These are phyloP conservation scores for Penicillium sp. DNA, from an alignment of 2,329 filamentous ascomycete species.

Conservation along the genomic window DNA sequence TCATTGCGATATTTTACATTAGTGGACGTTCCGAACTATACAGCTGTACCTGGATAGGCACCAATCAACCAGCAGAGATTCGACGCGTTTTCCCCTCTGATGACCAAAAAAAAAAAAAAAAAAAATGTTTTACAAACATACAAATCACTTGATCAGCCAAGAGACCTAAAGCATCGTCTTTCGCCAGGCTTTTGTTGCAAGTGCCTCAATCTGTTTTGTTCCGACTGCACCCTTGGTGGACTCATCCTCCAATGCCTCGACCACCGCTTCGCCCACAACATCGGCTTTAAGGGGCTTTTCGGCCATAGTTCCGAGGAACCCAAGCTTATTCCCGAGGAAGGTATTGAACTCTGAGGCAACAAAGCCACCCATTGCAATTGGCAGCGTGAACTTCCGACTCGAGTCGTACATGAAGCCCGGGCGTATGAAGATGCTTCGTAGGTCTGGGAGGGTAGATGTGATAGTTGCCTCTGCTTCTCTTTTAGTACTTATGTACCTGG, in stretches of 20 bases:
- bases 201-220: constrained; percentile 71
- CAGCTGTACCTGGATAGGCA: not conserved
- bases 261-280: constrained; percentile 79
- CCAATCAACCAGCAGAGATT: constrained; percentile 4
- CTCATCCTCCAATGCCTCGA: constrained; percentile 79
- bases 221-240: constrained; percentile 72
- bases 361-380: constrained; percentile 74
- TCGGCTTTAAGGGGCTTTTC: constrained; percentile 87
- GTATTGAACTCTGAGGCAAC: constrained; percentile 74
- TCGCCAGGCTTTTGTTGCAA: constrained; percentile 82
- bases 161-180: constrained; percentile 73
- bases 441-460: constrained; percentile 65
- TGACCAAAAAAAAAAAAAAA: not conserved
- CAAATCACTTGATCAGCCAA: not conserved
- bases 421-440: constrained; percentile 79
- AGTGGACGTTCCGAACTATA: constrained; percentile 7
- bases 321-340: constrained; percentile 71
- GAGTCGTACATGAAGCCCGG: constrained; percentile 87
- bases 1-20: constrained; percentile 21
- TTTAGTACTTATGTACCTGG: constrained; percentile 86
- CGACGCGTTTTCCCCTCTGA: constrained; percentile 1
- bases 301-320: constrained; percentile 76
- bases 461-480: constrained; percentile 82
- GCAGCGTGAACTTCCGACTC: constrained; percentile 76
- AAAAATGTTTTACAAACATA: constrained; percentile 2